Percentiles rank a stretch among this genome's conserved stretches.
These are phyloP conservation scores for Yamadazyma conglobata DNA, from an alignment of 1,139 yeast genomes.

Conservation along the genomic window DNA sequence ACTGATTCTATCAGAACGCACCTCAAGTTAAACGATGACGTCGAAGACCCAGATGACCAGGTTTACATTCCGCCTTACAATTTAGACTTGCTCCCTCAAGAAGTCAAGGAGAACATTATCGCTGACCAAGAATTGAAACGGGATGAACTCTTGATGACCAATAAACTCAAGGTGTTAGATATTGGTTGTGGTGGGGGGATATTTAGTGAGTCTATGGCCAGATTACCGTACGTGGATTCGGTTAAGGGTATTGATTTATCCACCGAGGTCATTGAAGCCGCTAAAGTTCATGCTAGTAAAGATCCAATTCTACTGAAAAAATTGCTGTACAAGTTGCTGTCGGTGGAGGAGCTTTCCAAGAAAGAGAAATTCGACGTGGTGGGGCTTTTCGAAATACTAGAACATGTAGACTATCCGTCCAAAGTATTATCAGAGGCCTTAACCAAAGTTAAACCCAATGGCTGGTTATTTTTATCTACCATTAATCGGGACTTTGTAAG, in stretches of 20 bases:
- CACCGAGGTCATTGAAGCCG: slow-evolving; percentile 76
- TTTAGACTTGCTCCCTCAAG: slow-evolving; percentile 58
- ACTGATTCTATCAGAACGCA: slow-evolving; percentile 52
- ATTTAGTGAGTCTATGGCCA: slow-evolving; percentile 78
- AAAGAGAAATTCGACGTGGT: slow-evolving; percentile 63
- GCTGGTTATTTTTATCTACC: slow-evolving; percentile 84
- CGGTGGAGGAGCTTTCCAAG: slow-evolving; percentile 56
- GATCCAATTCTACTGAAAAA: slow-evolving; percentile 62
- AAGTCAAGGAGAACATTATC: slow-evolving; percentile 45
- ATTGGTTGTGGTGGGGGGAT: slow-evolving; percentile 99
- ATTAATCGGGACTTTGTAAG: slow-evolving; percentile 87
- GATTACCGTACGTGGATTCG: slow-evolving; percentile 57
- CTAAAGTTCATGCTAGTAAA: slow-evolving; percentile 57
- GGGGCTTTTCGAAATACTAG: slow-evolving; percentile 91
- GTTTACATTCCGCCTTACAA: slow-evolving; percentile 79
- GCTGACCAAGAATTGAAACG: slow-evolving; percentile 46
- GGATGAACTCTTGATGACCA: slow-evolving; percentile 30
- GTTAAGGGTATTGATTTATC: slow-evolving; percentile 88
- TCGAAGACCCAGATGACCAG: slow-evolving; percentile 39
- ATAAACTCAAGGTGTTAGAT: slow-evolving; percentile 60
- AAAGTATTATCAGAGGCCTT: slow-evolving; percentile 67
- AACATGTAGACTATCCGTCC: slow-evolving; percentile 86
- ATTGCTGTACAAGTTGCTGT: slow-evolving; percentile 54
- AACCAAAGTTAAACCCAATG: slow-evolving; percentile 67
- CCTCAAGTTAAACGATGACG: slow-evolving; percentile 41